phyloP scores from a whole-genome alignment of 805 yeast genomes.

The Cyberlindnera misumaiensis region DNA sequence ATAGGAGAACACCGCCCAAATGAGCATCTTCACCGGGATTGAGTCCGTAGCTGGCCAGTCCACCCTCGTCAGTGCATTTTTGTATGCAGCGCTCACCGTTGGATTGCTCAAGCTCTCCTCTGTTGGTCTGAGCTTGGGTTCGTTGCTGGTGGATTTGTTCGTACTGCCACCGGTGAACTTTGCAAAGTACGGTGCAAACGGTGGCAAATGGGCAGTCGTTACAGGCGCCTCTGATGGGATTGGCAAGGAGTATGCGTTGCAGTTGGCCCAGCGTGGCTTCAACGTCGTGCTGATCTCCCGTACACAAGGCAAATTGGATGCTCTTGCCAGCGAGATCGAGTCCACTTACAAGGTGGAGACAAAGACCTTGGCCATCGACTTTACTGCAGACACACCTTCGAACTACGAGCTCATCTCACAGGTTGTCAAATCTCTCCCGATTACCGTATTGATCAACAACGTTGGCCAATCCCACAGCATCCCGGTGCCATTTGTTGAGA shows the following conservation, averaged over 20 bases:
- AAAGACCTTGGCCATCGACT: slow-evolving; percentile 70
- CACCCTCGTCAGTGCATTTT: slow-evolving; percentile 15
- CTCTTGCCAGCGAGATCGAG: slow-evolving; percentile 56
- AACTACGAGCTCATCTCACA: slow-evolving; percentile 49
- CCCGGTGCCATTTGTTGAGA: slow-evolving; percentile 89
- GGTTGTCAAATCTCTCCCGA: slow-evolving; percentile 44
- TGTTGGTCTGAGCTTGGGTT: slow-evolving; percentile 38
- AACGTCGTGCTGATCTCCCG: slow-evolving; percentile 81
- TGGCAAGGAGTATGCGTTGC: slow-evolving; percentile 85
- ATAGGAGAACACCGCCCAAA: background rate
- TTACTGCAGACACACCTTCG: slow-evolving; percentile 50
- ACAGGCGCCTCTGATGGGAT: slow-evolving; percentile 98
- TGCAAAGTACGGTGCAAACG: slow-evolving; percentile 66
- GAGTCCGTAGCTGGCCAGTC: slow-evolving; percentile 6
- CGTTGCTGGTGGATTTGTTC: slow-evolving; percentile 57
- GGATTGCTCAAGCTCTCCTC: slow-evolving; percentile 59
- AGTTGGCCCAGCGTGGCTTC: slow-evolving; percentile 80
- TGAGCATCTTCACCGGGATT: slow-evolving; percentile 14
- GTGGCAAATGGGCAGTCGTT: slow-evolving; percentile 83
- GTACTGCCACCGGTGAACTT: slow-evolving; percentile 54
- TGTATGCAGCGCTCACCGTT: slow-evolving; percentile 41
- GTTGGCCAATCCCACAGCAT: slow-evolving; percentile 94
- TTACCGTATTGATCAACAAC: slow-evolving; percentile 78
- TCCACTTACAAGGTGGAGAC: slow-evolving; percentile 55
- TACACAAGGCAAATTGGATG: slow-evolving; percentile 68